Base-by-base conservation (phyloP, 169 alveolate genomes). In the Plasmodium sp. region DNA sequence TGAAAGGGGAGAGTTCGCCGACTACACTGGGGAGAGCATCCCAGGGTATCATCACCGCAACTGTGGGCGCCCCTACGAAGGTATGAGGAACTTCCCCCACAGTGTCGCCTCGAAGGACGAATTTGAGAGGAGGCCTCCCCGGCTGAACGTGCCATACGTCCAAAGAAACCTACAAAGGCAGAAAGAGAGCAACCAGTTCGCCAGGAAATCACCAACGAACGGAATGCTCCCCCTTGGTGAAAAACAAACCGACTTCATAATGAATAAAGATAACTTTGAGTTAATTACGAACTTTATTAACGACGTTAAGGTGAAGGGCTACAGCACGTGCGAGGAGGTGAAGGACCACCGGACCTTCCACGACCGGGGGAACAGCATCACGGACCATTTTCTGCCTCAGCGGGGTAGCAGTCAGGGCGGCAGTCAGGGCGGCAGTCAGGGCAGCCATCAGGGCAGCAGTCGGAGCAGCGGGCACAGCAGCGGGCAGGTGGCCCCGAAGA, bases 231-330 rank as follows among this genome's bases (percentile, higher is more conserved):
- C 84, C 12, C 27, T 73, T 27, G 58, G 22, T 7, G 48, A 22
- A 34, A 5, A 67, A 27, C 77, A 67, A 39, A 16, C 83, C 16
- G n/a, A 79, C n/a, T 56, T 36, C 36, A 80, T 80, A 39, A 41
- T 54, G n/a, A 62, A 41, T 10, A 41, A 88, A 14, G 54, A 51
- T 39, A 80, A 80, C 36, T 80, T 79, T 43, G 91, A 80, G 4
- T 31, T 80, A 62, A 88, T 88, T 12, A 80, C 72, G 43, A 88
- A 88, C 12, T 88, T 88, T 79, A 88, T 88, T 34, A 80, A 41
- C 10, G 83, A 80, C 7, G 83, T 90, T 36, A 81, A 81, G 79
- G 83, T 56, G 22, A 58, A 90, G 10, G 45, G 33, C 39, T 75
- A 45, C 86, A 45, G 39, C 27, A 33, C 27, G 41, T 16, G 56